phyloP scores from a whole-genome alignment of 768 basidiomycete genomes.

The Dendrothele bispora region DNA sequence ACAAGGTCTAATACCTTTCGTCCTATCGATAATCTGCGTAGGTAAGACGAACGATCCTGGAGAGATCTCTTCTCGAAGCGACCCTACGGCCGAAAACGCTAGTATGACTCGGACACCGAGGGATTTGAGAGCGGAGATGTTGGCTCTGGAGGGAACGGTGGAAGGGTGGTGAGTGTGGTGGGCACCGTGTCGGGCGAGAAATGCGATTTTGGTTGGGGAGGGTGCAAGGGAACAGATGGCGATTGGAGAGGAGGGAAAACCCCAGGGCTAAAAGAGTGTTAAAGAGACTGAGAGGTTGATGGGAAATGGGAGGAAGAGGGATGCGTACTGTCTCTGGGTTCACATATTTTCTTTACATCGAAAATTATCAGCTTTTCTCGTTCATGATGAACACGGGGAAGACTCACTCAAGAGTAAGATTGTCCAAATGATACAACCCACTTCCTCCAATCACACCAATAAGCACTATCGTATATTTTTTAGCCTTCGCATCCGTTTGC shows the following conservation, averaged over 20 bases:
- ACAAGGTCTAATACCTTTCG: constrained; percentile 87
- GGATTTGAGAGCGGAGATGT: constrained; percentile 93
- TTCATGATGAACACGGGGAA: background rate
- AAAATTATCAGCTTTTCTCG: background rate
- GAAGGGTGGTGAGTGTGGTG: constrained; percentile 81
- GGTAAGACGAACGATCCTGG: constrained; percentile 91
- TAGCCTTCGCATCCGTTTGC: too few species aligned
- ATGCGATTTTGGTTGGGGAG: constrained; percentile 79
- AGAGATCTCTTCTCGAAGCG: constrained; percentile 87
- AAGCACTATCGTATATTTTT: constrained; percentile 69
- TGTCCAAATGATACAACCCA: constrained; percentile 91
- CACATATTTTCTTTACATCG: constrained; percentile 56
- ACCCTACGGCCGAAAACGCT: constrained; percentile 95
- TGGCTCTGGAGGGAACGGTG: constrained; percentile 81
- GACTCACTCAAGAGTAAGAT: constrained; percentile 82
- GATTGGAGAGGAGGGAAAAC: constrained; percentile 86
- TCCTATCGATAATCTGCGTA: constrained; percentile 92
- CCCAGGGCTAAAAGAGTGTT: constrained; percentile 76
- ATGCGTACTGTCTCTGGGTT: constrained; percentile 76
- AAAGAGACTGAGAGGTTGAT: background rate
- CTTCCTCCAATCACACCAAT: constrained; percentile 92
- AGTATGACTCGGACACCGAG: constrained; percentile 88
- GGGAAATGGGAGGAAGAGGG: background rate
- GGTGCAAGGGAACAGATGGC: constrained; percentile 90
- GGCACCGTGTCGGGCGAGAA: constrained; percentile 88